Conservation (phyloP, 495 filamentous ascomycete genomes). For the Haplographium delicatum region DNA sequence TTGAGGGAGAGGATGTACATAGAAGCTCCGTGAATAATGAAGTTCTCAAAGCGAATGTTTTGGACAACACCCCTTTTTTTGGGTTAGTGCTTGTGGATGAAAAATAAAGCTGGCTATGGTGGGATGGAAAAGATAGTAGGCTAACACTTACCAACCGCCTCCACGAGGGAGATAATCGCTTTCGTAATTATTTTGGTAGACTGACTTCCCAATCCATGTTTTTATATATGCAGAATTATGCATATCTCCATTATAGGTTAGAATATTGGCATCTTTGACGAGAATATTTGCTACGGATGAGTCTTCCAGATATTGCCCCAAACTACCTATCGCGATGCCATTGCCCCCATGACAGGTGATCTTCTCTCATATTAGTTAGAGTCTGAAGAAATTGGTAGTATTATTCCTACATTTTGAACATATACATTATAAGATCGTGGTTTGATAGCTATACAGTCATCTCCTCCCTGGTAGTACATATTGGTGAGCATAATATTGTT, state of each 20-base stretch:
- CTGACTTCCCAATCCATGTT: slow-evolving; percentile 48
- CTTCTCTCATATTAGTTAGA: slow-evolving; percentile 5
- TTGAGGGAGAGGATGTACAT: no score
- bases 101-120: no score
- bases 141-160: slow-evolving; percentile 41
- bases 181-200: slow-evolving; percentile 43
- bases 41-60: slow-evolving; percentile 51
- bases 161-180: slow-evolving; percentile 41
- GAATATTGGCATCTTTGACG: slow-evolving; percentile 42
- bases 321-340: slow-evolving; percentile 51
- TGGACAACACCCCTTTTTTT: slow-evolving; percentile 34
- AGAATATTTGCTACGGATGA: slow-evolving; percentile 42
- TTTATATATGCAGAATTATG: slow-evolving; percentile 52
- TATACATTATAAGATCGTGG: slow-evolving; percentile 48
- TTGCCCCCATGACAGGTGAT: slow-evolving; percentile 48
- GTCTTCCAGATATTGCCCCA: slow-evolving; percentile 55
- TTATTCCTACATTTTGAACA: slow-evolving; percentile 36
- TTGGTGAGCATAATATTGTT: slow-evolving; percentile 46
- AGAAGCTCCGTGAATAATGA: slow-evolving; percentile 40
- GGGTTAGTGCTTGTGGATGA: no score
- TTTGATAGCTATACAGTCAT: slow-evolving; percentile 56
- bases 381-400: not conserved
- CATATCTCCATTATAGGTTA: slow-evolving; percentile 44
- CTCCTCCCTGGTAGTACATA: slow-evolving; percentile 53
- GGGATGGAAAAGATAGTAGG: no score